A percentile compares a stretch with the other conserved stretches of the same genome.
phyloP scores from a whole-genome alignment of 2,329 filamentous ascomycete genomes.

The Hymenoscyphus repandus region DNA sequence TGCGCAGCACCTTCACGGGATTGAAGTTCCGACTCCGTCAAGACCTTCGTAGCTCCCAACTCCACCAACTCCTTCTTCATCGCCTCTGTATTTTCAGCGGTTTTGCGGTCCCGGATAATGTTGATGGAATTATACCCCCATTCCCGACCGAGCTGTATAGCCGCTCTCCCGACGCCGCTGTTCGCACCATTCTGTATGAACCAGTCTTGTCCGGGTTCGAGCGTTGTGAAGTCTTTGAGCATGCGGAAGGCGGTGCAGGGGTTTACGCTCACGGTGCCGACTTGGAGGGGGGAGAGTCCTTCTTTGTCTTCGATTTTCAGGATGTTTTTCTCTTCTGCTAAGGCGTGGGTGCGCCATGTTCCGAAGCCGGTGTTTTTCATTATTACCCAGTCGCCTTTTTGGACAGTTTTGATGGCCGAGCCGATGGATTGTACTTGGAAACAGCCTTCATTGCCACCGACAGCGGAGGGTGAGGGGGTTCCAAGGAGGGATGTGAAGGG shows the following conservation, averaged over 20 bases:
- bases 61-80: slow-evolving; percentile 55
- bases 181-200: slow-evolving; percentile 97
- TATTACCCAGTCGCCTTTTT: slow-evolving; percentile 88
- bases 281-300: slow-evolving; percentile 69
- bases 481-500: slow-evolving; percentile 71
- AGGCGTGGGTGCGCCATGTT: slow-evolving; percentile 90
- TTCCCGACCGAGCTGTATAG: slow-evolving; percentile 77
- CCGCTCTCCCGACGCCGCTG: slow-evolving; percentile 83
- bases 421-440: slow-evolving; percentile 80
- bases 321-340: slow-evolving; percentile 55
- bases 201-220: slow-evolving; percentile 69
- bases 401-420: slow-evolving; percentile 43
- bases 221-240: slow-evolving; percentile 67
- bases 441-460: slow-evolving; percentile 87
- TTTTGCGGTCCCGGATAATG: slow-evolving; percentile 69
- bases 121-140: slow-evolving; percentile 94
- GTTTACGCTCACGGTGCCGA: slow-evolving; percentile 85
- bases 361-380: slow-evolving; percentile 79
- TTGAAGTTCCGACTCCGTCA: slow-evolving; percentile 45
- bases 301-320: slow-evolving; percentile 65
- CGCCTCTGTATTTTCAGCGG: slow-evolving; percentile 56
- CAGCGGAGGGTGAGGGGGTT: slow-evolving; percentile 68
- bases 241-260: slow-evolving; percentile 93
- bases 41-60: slow-evolving; percentile 48
- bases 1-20: slow-evolving; percentile 41